These are phyloP conservation scores for Apiospora aurea DNA, from an alignment of 2,329 filamentous ascomycete genomes.

Conservation along the genomic window DNA sequence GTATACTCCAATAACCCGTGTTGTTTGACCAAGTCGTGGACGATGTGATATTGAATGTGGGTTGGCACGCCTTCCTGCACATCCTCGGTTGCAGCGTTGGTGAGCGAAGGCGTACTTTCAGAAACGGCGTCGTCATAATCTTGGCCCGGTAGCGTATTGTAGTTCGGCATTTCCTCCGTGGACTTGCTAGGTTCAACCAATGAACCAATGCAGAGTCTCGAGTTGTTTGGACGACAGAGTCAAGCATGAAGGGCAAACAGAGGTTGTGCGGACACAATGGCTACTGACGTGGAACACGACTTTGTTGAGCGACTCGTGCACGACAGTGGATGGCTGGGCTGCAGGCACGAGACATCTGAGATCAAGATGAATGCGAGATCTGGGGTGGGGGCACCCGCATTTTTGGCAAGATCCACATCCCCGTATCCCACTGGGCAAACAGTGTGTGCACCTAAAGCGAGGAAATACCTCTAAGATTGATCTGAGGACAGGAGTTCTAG, in stretches of 20 bases:
- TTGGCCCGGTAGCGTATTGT: background rate
- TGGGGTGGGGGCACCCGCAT: background rate
- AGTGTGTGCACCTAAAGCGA: too few relatives aligned
- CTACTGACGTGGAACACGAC: background rate
- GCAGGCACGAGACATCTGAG: background rate
- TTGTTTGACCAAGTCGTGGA: background rate
- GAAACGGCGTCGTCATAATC: background rate
- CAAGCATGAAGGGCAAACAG: background rate
- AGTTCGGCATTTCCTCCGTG: background rate
- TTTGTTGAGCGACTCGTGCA: conserved; percentile 2
- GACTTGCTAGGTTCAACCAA: background rate
- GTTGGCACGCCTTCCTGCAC: background rate
- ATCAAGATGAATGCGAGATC: background rate
- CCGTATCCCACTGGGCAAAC: background rate
- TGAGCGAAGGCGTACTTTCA: background rate
- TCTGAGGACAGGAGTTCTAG: too few relatives aligned
- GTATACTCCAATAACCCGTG: background rate
- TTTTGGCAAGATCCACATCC: background rate
- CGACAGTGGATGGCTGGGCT: background rate
- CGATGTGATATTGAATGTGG: background rate
- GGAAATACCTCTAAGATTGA: background rate
- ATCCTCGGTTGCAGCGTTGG: background rate
- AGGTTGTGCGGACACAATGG: background rate
- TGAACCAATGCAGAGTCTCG: background rate
- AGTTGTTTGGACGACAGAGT: background rate